These are phyloP conservation scores for Hymenoscyphus occultus DNA, from an alignment of 2,329 filamentous ascomycete species.

Conservation along the genomic window DNA sequence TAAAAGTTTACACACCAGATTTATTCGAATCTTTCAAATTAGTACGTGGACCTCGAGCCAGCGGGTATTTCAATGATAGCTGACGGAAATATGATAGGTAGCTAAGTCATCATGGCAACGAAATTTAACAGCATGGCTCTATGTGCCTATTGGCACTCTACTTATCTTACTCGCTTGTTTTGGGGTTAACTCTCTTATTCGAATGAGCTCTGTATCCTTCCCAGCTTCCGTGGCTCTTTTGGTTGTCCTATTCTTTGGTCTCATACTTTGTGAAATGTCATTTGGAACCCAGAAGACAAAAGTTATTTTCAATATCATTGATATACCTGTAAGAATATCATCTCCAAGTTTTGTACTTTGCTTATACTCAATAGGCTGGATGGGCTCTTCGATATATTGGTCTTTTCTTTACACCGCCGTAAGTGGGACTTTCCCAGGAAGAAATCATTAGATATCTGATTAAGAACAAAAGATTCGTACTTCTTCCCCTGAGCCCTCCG, in stretches of 20 bases:
- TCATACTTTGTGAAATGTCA: constrained; percentile 46
- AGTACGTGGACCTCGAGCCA: constrained; percentile 20
- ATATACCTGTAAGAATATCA: constrained; percentile 47
- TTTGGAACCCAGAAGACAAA: constrained; percentile 50
- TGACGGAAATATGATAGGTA: constrained; percentile 24
- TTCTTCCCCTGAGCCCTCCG: constrained; percentile 53
- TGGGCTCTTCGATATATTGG: constrained; percentile 59
- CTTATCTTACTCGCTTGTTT: constrained; percentile 41
- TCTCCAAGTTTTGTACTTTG: constrained; percentile 12
- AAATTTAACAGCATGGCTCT: constrained; percentile 46
- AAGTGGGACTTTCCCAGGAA: constrained; percentile 11
- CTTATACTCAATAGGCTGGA: constrained; percentile 43
- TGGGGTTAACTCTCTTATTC: constrained; percentile 42
- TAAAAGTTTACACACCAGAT: constrained; percentile 20
- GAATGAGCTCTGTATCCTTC: constrained; percentile 50
- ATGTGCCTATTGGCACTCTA: constrained; percentile 45
- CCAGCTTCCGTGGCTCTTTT: constrained; percentile 59
- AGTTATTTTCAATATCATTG: constrained; percentile 47
- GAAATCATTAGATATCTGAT: constrained; percentile 6
- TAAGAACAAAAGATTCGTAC: constrained; percentile 44
- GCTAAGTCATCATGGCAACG: constrained; percentile 32
- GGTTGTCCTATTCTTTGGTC: constrained; percentile 49
- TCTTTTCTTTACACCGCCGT: constrained; percentile 55
- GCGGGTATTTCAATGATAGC: constrained; percentile 16
- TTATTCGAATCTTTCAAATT: constrained; percentile 31